Evolutionary conservation across 1,139 yeast genomes (phyloP).

Genomic region (Taphrina flavorubra): DNA sequence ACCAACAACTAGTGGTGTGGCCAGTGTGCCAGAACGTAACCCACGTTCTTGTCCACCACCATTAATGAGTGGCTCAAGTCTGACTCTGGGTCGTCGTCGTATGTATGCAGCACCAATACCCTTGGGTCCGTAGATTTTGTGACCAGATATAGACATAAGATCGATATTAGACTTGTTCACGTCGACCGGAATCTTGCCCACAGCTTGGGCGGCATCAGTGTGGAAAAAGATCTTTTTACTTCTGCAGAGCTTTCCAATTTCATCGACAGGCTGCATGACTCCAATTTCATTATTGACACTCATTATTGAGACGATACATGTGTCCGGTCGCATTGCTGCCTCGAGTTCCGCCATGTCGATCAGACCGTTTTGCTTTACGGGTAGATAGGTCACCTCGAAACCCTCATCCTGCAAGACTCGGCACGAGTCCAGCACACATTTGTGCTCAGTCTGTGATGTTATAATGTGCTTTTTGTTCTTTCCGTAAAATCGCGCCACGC

Average conservation of each 20-base stretch:
- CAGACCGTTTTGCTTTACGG: constrained; percentile 81
- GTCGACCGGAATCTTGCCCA: constrained; percentile 89
- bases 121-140: constrained; percentile 96
- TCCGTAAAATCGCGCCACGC: constrained; percentile 90
- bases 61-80: constrained; percentile 89
- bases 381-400: constrained; percentile 90
- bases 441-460: constrained; percentile 96
- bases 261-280: constrained; percentile 93
- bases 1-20: constrained; percentile 94
- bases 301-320: constrained; percentile 92
- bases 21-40: constrained; percentile 91
- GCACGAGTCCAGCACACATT: constrained; percentile 95
- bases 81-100: constrained; percentile 97
- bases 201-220: constrained; percentile 98
- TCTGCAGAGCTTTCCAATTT: constrained; percentile 87
- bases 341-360: constrained; percentile 77
- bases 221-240: constrained; percentile 91
- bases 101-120: constrained; percentile 96
- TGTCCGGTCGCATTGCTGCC: constrained; percentile 85
- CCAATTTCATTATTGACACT: constrained; percentile 98
- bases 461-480: constrained; percentile 91
- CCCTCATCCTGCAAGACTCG: constrained; percentile 96
- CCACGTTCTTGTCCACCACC: constrained; percentile 99
- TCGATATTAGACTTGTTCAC: constrained; percentile 94
- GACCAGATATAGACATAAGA: constrained; percentile 89